phyloP scores from a whole-genome alignment of 352 stramenopile species.

The Pythium utonaiense region DNA sequence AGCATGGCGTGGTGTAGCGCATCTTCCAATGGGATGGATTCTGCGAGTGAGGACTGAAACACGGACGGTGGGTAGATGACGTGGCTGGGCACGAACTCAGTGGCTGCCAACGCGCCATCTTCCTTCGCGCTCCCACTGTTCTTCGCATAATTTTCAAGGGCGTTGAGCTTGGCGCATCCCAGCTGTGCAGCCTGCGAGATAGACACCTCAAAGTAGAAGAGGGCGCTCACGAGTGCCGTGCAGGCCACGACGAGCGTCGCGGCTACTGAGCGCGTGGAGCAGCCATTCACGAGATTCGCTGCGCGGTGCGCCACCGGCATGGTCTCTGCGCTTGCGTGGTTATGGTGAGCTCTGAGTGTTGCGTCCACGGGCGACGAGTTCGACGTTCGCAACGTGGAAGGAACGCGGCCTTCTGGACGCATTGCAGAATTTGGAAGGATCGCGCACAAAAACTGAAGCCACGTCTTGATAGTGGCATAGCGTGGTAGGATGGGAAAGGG shows the following conservation, averaged over 20 bases:
- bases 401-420: no score
- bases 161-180: neutral
- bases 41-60: neutral
- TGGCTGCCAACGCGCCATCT: neutral
- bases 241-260: neutral
- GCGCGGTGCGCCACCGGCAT: neutral
- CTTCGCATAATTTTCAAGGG: neutral
- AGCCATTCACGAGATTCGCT: neutral
- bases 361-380: no score
- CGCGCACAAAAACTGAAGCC: no score
- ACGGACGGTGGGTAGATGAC: neutral
- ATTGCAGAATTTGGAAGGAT: no score
- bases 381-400: no score
- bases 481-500: no score
- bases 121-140: neutral
- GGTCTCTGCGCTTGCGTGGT: no score
- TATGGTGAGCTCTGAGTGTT: no score
- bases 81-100: neutral
- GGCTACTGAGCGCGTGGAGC: neutral
- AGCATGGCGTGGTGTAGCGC: neutral
- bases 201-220: neutral
- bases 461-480: no score
- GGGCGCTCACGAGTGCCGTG: neutral
- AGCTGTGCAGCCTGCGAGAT: neutral
- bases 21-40: neutral